A percentile compares a stretch with the other conserved stretches of the same genome.
phyloP scores from a whole-genome alignment of 352 stramenopile genomes.

The Globisporangium mamillatum region DNA sequence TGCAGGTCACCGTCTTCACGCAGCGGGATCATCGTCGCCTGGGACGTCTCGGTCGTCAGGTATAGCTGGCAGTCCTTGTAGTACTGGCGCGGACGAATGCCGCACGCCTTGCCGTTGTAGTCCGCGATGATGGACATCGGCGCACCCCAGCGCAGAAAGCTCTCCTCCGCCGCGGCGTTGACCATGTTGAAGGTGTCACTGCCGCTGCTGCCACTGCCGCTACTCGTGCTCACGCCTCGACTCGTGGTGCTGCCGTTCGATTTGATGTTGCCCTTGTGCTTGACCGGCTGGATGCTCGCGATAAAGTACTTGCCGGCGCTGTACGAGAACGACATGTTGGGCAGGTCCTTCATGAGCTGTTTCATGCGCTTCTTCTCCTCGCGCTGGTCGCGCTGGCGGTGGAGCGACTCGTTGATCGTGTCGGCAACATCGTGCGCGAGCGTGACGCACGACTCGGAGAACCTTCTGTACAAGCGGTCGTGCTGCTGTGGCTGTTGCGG shows the following conservation, averaged over 20 bases:
- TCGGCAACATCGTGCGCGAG: conserved; percentile 27
- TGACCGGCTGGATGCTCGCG: conserved; percentile 41
- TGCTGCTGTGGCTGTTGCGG: conserved; percentile 4
- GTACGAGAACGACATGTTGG: conserved; percentile 75
- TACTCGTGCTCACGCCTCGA: not conserved
- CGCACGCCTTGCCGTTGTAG: conserved; percentile 53
- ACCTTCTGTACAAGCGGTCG: conserved; percentile 8
- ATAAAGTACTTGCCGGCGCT: conserved; percentile 59
- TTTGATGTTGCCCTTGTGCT: conserved; percentile 21
- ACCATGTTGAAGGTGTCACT: conserved; percentile 25
- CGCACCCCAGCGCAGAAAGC: conserved; percentile 60
- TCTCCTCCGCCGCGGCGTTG: conserved; percentile 20
- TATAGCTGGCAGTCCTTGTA: conserved; percentile 78
- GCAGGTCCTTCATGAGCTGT: conserved; percentile 59
- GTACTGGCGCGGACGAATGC: conserved; percentile 66
- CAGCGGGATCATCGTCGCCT: conserved; percentile 62
- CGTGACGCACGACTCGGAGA: conserved; percentile 39
- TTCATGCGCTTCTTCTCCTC: conserved; percentile 47
- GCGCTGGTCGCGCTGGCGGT: conserved; percentile 45
- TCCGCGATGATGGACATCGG: conserved; percentile 58
- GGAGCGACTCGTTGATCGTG: conserved; percentile 33
- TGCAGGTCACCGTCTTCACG: conserved; percentile 63
- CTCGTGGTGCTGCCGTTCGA: not conserved
- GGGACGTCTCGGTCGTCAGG: conserved; percentile 58
- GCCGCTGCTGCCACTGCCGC: conserved; percentile 19